Percentiles rank a stretch among this genome's conserved stretches.
Evolutionary conservation across 129 eudicot genomes (phyloP).

Genomic region (Dittrichia graveolens): DNA sequence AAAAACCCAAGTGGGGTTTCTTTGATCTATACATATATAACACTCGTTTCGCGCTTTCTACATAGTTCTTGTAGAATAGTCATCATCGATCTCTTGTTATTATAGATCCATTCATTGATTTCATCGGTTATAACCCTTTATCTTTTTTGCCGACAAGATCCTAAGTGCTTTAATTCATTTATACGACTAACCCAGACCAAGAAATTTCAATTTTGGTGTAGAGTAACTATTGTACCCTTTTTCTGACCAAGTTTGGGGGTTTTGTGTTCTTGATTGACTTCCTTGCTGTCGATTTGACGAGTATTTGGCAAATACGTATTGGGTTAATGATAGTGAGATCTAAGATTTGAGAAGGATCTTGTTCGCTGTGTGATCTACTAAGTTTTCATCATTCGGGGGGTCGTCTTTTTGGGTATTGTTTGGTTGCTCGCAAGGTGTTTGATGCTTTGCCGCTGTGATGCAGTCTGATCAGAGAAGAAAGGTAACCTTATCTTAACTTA

Average conservation of each 20-base stretch:
- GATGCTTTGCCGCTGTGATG: slow-evolving; percentile 76
- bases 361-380: slow-evolving; percentile 37
- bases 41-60: slow-evolving; percentile 19
- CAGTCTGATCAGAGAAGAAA: slow-evolving; percentile 89
- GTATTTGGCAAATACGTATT: slow-evolving; percentile 8
- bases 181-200: slow-evolving; percentile 31
- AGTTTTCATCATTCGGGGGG: slow-evolving; percentile 13
- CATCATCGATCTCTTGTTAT: slow-evolving; percentile 44
- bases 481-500: slow-evolving; percentile 42
- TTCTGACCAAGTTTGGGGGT: slow-evolving; percentile 22
- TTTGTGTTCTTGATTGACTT: slow-evolving; percentile 36
- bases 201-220: slow-evolving; percentile 20
- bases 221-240: slow-evolving; percentile 8
- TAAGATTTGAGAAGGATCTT: slow-evolving; percentile 28
- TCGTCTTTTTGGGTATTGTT: slow-evolving; percentile 13
- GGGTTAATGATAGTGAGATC: slow-evolving; percentile 29
- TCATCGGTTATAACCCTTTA: slow-evolving; percentile 28
- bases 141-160: slow-evolving; percentile 27
- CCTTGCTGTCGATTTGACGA: slow-evolving; percentile 17
- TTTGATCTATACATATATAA: slow-evolving; percentile 33
- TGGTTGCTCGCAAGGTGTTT: slow-evolving; percentile 31
- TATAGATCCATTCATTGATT: slow-evolving; percentile 39
- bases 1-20: slow-evolving; percentile 35
- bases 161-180: slow-evolving; percentile 22
- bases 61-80: slow-evolving; percentile 43